Evolutionary conservation across 495 filamentous ascomycete genomes (phyloP).

Genomic region (Beverwykella pulmonaria): DNA sequence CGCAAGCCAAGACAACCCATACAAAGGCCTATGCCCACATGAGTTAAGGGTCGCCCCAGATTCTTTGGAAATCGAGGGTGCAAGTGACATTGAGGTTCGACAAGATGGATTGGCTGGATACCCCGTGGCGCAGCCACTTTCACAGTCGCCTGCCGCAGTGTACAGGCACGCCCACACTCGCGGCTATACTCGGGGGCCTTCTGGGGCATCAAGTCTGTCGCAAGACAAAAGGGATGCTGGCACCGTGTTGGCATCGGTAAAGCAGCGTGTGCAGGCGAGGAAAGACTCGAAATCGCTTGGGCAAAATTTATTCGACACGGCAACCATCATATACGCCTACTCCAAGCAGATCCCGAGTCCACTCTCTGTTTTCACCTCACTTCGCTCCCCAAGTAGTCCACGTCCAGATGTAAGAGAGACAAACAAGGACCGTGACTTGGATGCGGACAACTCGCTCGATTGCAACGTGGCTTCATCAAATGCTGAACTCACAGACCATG

Average conservation of each 20-base stretch:
- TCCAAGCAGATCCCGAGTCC: slow-evolving; percentile 30
- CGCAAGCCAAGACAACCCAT: slow-evolving; percentile 77
- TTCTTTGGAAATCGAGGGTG: slow-evolving; percentile 17
- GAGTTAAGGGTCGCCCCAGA: slow-evolving; percentile 25
- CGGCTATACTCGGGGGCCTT: too few species aligned
- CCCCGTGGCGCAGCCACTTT: background rate
- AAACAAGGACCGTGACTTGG: slow-evolving; percentile 1
- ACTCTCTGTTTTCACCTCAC: slow-evolving; percentile 10
- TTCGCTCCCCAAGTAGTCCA: slow-evolving; percentile 6
- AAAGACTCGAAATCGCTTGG: slow-evolving; percentile 34
- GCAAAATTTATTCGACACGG: slow-evolving; percentile 35
- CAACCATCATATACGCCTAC: slow-evolving; percentile 31
- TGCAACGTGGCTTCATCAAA: background rate
- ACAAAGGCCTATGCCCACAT: slow-evolving; percentile 70
- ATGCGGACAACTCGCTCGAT: too few species aligned
- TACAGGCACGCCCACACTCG: background rate
- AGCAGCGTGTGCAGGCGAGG: slow-evolving; percentile 23
- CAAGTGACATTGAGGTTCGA: background rate
- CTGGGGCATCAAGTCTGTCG: background rate
- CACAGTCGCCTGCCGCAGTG: background rate
- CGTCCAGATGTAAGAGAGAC: background rate
- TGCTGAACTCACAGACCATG: background rate
- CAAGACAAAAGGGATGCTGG: background rate
- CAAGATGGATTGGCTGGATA: background rate
- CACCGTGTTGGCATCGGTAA: background rate